Evolutionary conservation across 371 early-diverging fungal species (phyloP).

Genomic region (Apophysomyces sp.): DNA sequence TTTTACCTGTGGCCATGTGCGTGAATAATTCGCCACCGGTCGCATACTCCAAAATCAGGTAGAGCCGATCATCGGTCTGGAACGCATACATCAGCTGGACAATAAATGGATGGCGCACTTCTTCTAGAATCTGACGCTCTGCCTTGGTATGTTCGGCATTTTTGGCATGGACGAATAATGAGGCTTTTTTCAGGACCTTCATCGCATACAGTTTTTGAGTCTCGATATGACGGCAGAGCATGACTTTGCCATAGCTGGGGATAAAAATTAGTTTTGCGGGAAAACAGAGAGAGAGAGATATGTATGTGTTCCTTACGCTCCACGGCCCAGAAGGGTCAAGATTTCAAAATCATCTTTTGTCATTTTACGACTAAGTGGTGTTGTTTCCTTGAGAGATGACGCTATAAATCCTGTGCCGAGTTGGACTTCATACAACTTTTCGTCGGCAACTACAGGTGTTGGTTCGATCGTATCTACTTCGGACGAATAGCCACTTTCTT

Average conservation of each 20-base stretch:
- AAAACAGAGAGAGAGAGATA: neutral
- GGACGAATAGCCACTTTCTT: constrained; percentile 40
- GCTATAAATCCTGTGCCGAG: constrained; percentile 35
- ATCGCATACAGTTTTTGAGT: constrained; percentile 72
- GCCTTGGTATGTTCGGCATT: constrained; percentile 72
- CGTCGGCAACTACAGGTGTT: constrained; percentile 24
- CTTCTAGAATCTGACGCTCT: constrained; percentile 76
- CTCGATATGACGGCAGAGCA: constrained; percentile 36
- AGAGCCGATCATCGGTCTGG: constrained; percentile 83
- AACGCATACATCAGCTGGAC: constrained; percentile 96
- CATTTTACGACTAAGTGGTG: constrained; percentile 40
- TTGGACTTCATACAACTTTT: constrained; percentile 39
- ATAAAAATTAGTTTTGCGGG: neutral
- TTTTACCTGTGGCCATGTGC: constrained; percentile 75
- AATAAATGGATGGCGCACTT: constrained; percentile 90
- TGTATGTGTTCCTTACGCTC: constrained; percentile 61
- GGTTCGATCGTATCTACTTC: constrained; percentile 37
- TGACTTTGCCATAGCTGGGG: constrained; percentile 44
- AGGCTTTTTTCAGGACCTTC: constrained; percentile 92
- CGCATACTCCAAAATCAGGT: constrained; percentile 96
- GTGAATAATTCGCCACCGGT: constrained; percentile 99
- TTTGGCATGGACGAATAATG: constrained; percentile 70
- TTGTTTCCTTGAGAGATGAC: constrained; percentile 30
- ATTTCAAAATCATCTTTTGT: constrained; percentile 89
- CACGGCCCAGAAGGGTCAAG: constrained; percentile 93